phyloP scores from a whole-genome alignment of 192 early-diverging fungal genomes.

The Phlyctochytrium bullatum region DNA sequence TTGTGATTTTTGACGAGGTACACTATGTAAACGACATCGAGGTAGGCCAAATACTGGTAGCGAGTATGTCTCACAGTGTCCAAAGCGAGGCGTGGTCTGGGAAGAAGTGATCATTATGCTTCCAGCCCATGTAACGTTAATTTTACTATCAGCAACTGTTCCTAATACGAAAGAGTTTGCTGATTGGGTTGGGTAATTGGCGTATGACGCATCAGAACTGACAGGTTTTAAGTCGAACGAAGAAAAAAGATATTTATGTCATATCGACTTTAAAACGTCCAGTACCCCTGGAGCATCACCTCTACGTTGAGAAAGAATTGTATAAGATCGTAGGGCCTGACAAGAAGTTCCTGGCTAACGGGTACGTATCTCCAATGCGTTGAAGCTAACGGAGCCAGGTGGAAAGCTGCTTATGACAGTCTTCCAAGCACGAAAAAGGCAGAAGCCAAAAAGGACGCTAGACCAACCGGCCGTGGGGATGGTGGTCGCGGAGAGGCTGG shows the following conservation, averaged over 20 bases:
- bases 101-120: slow-evolving; percentile 99
- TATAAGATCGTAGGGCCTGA: slow-evolving; percentile 87
- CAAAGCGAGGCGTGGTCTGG: slow-evolving; percentile 93
- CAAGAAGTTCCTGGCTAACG: slow-evolving; percentile 58
- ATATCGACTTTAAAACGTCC: slow-evolving; percentile 91
- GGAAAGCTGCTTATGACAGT: slow-evolving; percentile 74
- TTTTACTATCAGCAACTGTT: slow-evolving; percentile 94
- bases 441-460: slow-evolving; percentile 21
- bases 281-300: slow-evolving; percentile 91
- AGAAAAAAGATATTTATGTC: slow-evolving; percentile 96
- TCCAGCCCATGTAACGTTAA: slow-evolving; percentile 90
- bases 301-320: slow-evolving; percentile 83
- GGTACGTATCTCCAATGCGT: slow-evolving; percentile 33
- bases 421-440: slow-evolving; percentile 56
- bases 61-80: background rate
- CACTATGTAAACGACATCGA: slow-evolving; percentile 97
- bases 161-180: slow-evolving; percentile 99
- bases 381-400: slow-evolving; percentile 34
- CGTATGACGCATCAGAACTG: background rate
- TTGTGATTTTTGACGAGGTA: slow-evolving; percentile 99
- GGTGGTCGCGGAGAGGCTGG: slow-evolving; percentile 31
- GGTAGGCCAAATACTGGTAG: slow-evolving; percentile 20
- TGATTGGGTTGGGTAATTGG: slow-evolving; percentile 90
- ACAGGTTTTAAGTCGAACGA: slow-evolving; percentile 73
- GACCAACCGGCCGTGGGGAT: slow-evolving; percentile 32